A percentile compares a stretch with the other conserved stretches of the same genome.
phyloP scores from a whole-genome alignment of 2,329 filamentous ascomycete species.

The Cladosporium sp. region DNA sequence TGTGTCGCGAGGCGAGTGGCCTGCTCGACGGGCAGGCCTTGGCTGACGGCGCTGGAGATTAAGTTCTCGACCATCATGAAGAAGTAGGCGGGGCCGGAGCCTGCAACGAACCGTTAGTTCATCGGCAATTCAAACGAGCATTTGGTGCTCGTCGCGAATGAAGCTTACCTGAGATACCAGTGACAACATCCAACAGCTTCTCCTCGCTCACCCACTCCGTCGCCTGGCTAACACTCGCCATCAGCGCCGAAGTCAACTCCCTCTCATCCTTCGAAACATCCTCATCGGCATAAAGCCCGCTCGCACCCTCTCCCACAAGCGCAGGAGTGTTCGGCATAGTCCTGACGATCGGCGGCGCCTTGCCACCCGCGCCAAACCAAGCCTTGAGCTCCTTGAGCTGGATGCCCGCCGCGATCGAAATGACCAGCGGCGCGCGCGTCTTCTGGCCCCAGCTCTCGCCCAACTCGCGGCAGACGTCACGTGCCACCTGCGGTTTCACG shows the following conservation, averaged over 20 bases:
- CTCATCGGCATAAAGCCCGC: constrained; percentile 20
- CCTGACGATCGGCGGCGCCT: constrained; percentile 19
- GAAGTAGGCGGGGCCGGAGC: constrained; percentile 21
- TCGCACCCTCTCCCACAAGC: constrained; percentile 22
- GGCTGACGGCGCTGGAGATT: constrained; percentile 19
- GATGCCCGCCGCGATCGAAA: constrained; percentile 24
- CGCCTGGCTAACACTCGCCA: constrained; percentile 22
- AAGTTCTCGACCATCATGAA: constrained; percentile 27
- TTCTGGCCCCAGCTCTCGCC: constrained; percentile 14
- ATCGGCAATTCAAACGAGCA: too few species aligned
- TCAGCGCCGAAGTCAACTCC: constrained; percentile 17
- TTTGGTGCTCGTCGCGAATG: too few species aligned
- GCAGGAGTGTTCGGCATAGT: constrained; percentile 27
- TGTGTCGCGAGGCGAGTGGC: constrained; percentile 23
- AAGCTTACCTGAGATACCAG: constrained; percentile 23
- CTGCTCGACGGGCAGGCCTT: constrained; percentile 22
- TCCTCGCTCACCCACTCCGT: constrained; percentile 24
- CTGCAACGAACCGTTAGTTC: too few species aligned
- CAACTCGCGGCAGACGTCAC: constrained; percentile 22
- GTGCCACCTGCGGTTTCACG: constrained; percentile 25
- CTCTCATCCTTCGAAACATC: constrained; percentile 20
- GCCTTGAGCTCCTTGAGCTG: constrained; percentile 18
- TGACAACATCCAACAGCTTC: constrained; percentile 23
- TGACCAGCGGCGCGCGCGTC: constrained; percentile 16
- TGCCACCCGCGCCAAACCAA: constrained; percentile 20